phyloP scores from a whole-genome alignment of 352 stramenopile genomes.

The Phytophthora multivora region DNA sequence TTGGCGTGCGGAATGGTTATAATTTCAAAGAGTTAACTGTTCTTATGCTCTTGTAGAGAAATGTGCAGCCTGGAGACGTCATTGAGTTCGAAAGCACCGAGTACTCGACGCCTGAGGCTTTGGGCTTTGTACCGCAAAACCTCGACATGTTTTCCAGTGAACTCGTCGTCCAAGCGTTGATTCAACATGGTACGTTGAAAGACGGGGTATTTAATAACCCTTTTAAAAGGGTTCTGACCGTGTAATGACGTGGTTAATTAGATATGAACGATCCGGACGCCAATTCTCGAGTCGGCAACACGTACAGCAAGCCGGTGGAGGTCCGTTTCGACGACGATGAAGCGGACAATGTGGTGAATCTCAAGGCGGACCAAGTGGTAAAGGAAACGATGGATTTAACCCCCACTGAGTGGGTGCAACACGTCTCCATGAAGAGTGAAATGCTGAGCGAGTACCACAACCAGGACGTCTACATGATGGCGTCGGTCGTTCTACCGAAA shows the following conservation, averaged over 20 bases:
- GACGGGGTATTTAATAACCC: neutral
- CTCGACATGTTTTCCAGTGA: constrained; percentile 47
- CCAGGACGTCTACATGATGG: constrained; percentile 72
- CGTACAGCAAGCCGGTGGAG: constrained; percentile 58
- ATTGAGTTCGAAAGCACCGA: constrained; percentile 71
- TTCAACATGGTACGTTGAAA: constrained; percentile 56
- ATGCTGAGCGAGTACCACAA: constrained; percentile 70
- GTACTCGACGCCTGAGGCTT: constrained; percentile 59
- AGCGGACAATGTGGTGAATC: constrained; percentile 41
- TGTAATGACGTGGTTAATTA: constrained; percentile 17
- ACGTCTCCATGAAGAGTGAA: constrained; percentile 73
- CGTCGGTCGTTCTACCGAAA: constrained; percentile 65
- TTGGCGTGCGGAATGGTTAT: constrained; percentile 1
- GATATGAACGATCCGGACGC: constrained; percentile 71
- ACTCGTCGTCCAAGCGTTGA: constrained; percentile 68
- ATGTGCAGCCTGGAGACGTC: constrained; percentile 54
- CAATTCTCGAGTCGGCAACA: constrained; percentile 65
- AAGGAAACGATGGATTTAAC: constrained; percentile 52
- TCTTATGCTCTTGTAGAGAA: constrained; percentile 32
- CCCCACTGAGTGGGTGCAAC: constrained; percentile 60
- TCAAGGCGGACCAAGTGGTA: constrained; percentile 58
- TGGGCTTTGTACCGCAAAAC: constrained; percentile 66
- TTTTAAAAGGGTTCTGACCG: neutral
- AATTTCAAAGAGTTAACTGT: neutral
- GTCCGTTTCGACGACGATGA: constrained; percentile 37